Base-by-base conservation (phyloP, 257 asterid species). In the Henckelia pumila region DNA sequence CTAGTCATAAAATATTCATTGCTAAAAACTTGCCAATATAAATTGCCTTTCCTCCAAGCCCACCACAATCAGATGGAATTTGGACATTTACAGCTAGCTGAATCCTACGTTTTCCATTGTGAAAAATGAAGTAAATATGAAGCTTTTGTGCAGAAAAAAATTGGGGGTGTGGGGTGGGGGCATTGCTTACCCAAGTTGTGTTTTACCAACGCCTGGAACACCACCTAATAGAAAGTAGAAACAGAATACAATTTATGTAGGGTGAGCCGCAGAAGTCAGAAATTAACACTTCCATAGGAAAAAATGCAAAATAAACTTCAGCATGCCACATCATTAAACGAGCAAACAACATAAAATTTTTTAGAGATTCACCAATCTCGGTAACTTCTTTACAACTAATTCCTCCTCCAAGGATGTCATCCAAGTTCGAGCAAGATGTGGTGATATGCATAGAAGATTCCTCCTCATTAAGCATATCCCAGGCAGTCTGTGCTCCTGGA, bases 201-300 rank as follows among this genome's bases (percentile, higher is more conserved):
- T 93, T 84, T 93, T 93, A 47, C 96, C 99, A 30, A 93, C 88
- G 65, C 99, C 99, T 8, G 99, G 96, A 62, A 90, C 97, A 70
- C 99, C 99, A 77, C 99, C 99, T 90, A 78, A 64, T 63, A 77
- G 71, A 68, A 74, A 50, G 66, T n/a, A n/a, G n/a, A n/a, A n/a
- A n/a, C n/a, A 75, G 71, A 73, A 67, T 22, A 53, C 29, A 28
- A 56, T 50, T 44, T 11, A 58, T 5, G 23, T 68, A n/a, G n/a
- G n/a, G n/a, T n/a, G n/a, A n/a, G n/a, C n/a, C n/a, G n/a, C n/a
- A n/a, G n/a, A n/a, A n/a, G n/a, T n/a, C n/a, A n/a, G n/a, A n/a
- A n/a, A n/a, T n/a, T n/a, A n/a, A n/a, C n/a, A n/a, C n/a, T n/a
- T n/a, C n/a, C n/a, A n/a, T n/a, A n/a, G n/a, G n/a, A n/a, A n/a